phyloP scores from a whole-genome alignment of 129 eudicot genomes.

The Escallonia rubra region DNA sequence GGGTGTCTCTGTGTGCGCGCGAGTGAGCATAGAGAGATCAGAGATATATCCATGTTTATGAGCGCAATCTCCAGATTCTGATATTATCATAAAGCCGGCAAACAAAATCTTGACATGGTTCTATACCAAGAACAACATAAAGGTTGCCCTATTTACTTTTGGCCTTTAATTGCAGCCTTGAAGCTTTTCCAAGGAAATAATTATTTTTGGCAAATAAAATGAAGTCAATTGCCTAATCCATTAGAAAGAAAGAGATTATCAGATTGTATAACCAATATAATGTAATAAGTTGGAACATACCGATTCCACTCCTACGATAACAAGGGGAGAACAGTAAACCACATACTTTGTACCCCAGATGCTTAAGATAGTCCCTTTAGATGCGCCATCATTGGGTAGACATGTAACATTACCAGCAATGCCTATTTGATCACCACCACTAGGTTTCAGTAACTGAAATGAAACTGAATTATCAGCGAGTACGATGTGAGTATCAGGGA shows the following conservation, averaged over 20 bases:
- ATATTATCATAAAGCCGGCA: no score
- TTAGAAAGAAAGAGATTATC: not conserved
- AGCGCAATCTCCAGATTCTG: no score
- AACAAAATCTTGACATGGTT: no score
- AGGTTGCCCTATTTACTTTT: not conserved
- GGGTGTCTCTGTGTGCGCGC: no score
- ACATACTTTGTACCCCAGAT: slow-evolving; percentile 27
- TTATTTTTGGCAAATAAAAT: not conserved
- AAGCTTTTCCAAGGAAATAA: no score
- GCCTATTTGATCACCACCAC: slow-evolving; percentile 17
- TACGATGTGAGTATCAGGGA: slow-evolving; percentile 35
- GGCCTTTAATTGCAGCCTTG: no score
- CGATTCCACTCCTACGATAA: slow-evolving; percentile 37
- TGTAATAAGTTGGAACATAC: slow-evolving; percentile 18
- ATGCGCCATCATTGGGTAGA: slow-evolving; percentile 14
- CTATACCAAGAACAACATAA: no score
- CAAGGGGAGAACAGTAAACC: slow-evolving; percentile 32
- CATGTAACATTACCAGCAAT: slow-evolving; percentile 17
- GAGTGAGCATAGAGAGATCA: no score
- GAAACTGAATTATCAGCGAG: slow-evolving; percentile 16
- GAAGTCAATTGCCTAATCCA: not conserved
- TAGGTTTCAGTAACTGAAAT: slow-evolving; percentile 15
- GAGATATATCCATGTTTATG: no score
- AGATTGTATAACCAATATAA: not conserved
- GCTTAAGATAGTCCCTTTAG: slow-evolving; percentile 14